These are phyloP conservation scores for Malassezia restricta DNA, from an alignment of 1,284 basidiomycete species.

Conservation along the genomic window DNA sequence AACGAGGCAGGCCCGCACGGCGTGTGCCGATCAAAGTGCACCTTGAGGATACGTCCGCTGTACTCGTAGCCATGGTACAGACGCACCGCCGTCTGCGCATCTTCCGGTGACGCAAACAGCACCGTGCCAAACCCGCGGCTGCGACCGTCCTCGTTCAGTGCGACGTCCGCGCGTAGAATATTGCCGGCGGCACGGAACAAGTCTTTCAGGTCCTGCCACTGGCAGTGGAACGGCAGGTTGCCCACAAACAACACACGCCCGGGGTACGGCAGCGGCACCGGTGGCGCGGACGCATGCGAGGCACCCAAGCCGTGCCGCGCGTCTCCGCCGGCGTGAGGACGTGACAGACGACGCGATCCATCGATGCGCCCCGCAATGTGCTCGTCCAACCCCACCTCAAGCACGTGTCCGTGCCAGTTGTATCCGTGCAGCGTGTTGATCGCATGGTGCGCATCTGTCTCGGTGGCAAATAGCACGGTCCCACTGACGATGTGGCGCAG, in stretches of 20 bases:
- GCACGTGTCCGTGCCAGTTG: conserved; percentile 42
- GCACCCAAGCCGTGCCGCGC: not conserved
- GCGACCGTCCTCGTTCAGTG: conserved; percentile 78
- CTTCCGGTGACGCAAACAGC: conserved; percentile 75
- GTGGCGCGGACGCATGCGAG: not conserved
- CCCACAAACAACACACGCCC: conserved; percentile 43
- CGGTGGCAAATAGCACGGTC: conserved; percentile 41
- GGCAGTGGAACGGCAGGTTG: conserved; percentile 43
- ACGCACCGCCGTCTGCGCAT: conserved; percentile 70
- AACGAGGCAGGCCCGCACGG: conserved; percentile 13
- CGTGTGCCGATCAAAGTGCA: conserved; percentile 59
- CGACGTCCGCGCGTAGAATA: conserved; percentile 84
- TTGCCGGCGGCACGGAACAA: conserved; percentile 50
- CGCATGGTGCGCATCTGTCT: conserved; percentile 46
- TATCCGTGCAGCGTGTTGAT: conserved; percentile 47
- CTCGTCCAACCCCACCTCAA: conserved; percentile 26
- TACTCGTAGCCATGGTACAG: conserved; percentile 57
- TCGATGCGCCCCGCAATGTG: not conserved
- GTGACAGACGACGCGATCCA: not conserved
- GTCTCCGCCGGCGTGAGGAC: not conserved
- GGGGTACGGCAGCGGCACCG: conserved; percentile 22
- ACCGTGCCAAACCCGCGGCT: conserved; percentile 87
- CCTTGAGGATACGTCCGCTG: conserved; percentile 69
- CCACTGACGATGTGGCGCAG: conserved; percentile 22
- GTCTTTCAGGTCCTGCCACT: conserved; percentile 46